A percentile compares a stretch with the other conserved stretches of the same genome.
Conservation (phyloP, 2,329 filamentous ascomycete species). For the Fusarium tupiense region DNA sequence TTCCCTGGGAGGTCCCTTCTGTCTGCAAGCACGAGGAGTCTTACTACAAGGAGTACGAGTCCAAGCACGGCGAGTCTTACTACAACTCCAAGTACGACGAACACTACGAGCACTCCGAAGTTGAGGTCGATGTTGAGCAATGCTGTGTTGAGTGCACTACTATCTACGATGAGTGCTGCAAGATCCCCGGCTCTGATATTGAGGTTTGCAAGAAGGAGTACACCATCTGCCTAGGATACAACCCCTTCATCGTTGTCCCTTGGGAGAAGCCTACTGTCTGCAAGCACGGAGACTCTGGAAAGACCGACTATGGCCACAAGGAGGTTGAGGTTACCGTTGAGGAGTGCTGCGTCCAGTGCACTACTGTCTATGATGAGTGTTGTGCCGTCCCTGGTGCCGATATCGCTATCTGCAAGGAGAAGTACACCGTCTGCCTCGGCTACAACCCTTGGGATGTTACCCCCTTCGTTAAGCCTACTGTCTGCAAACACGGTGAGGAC, state of each 20-base stretch:
- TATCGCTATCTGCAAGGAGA: slow-evolving; percentile 8
- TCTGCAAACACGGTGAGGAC: slow-evolving; percentile 20
- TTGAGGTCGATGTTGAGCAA: slow-evolving; percentile 10
- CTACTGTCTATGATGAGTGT: slow-evolving; percentile 21
- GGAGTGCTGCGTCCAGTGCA: slow-evolving; percentile 26
- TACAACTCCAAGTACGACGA: slow-evolving; percentile 20
- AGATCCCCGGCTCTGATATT: neutral
- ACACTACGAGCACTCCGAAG: neutral
- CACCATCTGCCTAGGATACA: slow-evolving; percentile 23
- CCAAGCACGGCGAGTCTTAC: slow-evolving; percentile 2
- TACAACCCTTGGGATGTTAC: slow-evolving; percentile 18
- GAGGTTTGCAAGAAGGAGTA: slow-evolving; percentile 17
- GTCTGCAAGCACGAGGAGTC: slow-evolving; percentile 30
- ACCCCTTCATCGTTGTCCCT: slow-evolving; percentile 7
- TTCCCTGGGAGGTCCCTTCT: slow-evolving; percentile 8
- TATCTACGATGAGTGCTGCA: slow-evolving; percentile 24
- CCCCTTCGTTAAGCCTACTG: slow-evolving; percentile 13
- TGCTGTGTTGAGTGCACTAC: slow-evolving; percentile 26
- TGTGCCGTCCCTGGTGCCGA: neutral
- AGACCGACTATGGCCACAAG: no score
- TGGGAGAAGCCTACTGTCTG: slow-evolving; percentile 22
- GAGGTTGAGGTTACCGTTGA: slow-evolving; percentile 1
- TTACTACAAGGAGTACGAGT: slow-evolving; percentile 22
- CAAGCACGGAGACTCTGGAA: neutral
- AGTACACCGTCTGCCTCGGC: slow-evolving; percentile 23